Base-by-base conservation (phyloP, 2,329 filamentous ascomycete genomes). In the Pseudogymnoascus sp. region DNA sequence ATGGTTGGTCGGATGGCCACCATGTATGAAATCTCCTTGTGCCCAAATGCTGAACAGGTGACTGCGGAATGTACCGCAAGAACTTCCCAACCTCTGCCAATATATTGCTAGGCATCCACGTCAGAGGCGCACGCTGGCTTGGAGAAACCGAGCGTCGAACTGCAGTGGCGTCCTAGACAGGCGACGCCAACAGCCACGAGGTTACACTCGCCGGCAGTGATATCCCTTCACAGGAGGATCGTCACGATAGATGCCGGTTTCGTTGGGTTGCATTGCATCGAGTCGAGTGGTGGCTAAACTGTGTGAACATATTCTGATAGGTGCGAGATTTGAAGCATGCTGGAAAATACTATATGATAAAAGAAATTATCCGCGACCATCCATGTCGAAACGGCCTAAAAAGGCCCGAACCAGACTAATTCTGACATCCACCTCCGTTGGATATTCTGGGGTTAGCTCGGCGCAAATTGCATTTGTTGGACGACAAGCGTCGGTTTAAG, bases 121-220 rank as follows among this genome's bases (percentile, higher is more conserved):
- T 54, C 28, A 34, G 25, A 4, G 16, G 25, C 20, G 16, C 28
- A 3, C n/a, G 6, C 11, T 32, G 16, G 11, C n/a, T 18, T 32
- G 47, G 28, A 32, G 6, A 54, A 54, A 54, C 28, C 47, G 11
- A 28, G 28, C 9, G 28, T 54, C 25, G 28, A 54, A 32, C 28
- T 14, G 28, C 28, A 20, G 47, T 32, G 47, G 28, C 47, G 28
- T 34, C 30, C 7, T 14, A 20, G n/a, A 14, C 12, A 12, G 47
- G n/a, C 47, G 28, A 12, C 5, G 28, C 47, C 28, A 54, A 54
- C 47, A 54, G 25, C 25, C 47, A 54, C 47, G 47, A 54, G 32
- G 47, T 54, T 54, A 54, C 47, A 32, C 43, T 50, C 28, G 47
- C 9, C 47, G 47, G 47, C 47, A 54, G 47, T 54, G 47, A 54